phyloP scores from a whole-genome alignment of 169 alveolate species.

The Eimeria maxima region DNA sequence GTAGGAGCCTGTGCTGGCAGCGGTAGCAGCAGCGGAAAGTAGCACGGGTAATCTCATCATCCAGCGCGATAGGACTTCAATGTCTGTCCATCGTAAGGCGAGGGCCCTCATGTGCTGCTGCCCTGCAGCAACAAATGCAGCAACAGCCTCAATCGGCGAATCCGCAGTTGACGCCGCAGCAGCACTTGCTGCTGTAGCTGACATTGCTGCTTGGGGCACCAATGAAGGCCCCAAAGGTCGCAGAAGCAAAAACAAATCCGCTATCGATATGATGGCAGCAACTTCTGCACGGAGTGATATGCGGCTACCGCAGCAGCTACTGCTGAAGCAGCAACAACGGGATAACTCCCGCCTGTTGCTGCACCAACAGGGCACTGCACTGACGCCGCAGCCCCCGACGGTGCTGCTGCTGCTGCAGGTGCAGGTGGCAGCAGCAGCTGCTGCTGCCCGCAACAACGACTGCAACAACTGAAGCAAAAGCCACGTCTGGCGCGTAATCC shows the following conservation, averaged over 20 bases:
- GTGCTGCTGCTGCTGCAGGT: not conserved
- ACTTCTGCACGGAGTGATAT: slow-evolving; percentile 36
- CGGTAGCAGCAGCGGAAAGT: not conserved
- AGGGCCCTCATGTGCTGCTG: not conserved
- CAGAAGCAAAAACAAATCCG: slow-evolving; percentile 32
- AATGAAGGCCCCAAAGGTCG: not conserved
- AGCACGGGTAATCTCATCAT: slow-evolving; percentile 26
- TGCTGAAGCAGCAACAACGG: slow-evolving; percentile 27
- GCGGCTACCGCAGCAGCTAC: slow-evolving; percentile 69
- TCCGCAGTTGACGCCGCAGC: not conserved
- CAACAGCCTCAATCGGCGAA: slow-evolving; percentile 6
- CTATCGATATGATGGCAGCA: slow-evolving; percentile 2
- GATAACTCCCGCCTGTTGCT: not conserved
- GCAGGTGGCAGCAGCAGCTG: slow-evolving; percentile 40
- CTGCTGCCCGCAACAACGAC: slow-evolving; percentile 39
- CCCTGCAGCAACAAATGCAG: not conserved
- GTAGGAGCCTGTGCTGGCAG: not conserved
- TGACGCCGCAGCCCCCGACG: not conserved
- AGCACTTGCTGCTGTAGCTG: not conserved
- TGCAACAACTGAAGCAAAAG: slow-evolving; percentile 50
- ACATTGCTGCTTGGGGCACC: not conserved
- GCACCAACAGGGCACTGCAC: slow-evolving; percentile 45
- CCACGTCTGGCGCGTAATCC: slow-evolving; percentile 24
- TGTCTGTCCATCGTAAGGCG: slow-evolving; percentile 59
- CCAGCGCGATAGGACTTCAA: slow-evolving; percentile 38